Evolutionary conservation across 139 green algal genomes (phyloP), one percentile per base, ranked within the genome.

Genomic region (Eudorina sp.): DNA sequence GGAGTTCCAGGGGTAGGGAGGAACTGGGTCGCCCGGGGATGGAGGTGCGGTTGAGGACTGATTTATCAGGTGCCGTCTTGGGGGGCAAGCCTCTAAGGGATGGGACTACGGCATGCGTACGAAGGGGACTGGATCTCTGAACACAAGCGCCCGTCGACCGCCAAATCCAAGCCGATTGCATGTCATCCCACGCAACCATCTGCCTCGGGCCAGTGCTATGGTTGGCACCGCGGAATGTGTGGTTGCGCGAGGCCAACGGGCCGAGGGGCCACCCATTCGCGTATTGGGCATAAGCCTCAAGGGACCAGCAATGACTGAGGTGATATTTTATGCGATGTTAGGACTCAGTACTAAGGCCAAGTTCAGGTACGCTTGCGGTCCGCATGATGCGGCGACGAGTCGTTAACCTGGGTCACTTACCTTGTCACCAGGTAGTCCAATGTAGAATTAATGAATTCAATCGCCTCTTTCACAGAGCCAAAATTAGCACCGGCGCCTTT

Each of bases 381-480:
- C 9, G 9, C 11, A 9, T 21, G 13, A 55, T 9, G 48, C 48
- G 13, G 13, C 11, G 48, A 19, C 55, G 55, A 66, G 13, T 66
- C 55, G 55, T 29, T 66, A 29, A 66, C 11, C 8, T n/a, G 55
- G 18, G 55, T 46, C 38, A 34, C 81, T 11, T 69, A 96, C 94
- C 95, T 97, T 48, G 95, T 98, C 2, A 97, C 95, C 11, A 98
- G 89, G 80, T 96, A 97, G 41, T 95, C 93, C 51, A 98, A 89
- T 40, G 93, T 93, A 21, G 91, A 31, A 14, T 80, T 62, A 73
- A 55, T 21, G 97, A 80, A 88, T 19, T 88, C 45, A 18, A 70
- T 3, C 3, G 82, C 88, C 27, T 96, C 82, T 0, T 84, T 53
- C 0, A 88, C 90, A 6, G 90, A 92, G 0, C 40, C 90, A 16